Evolutionary conservation across 805 yeast species (phyloP).

Genomic region (Lachancea sp.): DNA sequence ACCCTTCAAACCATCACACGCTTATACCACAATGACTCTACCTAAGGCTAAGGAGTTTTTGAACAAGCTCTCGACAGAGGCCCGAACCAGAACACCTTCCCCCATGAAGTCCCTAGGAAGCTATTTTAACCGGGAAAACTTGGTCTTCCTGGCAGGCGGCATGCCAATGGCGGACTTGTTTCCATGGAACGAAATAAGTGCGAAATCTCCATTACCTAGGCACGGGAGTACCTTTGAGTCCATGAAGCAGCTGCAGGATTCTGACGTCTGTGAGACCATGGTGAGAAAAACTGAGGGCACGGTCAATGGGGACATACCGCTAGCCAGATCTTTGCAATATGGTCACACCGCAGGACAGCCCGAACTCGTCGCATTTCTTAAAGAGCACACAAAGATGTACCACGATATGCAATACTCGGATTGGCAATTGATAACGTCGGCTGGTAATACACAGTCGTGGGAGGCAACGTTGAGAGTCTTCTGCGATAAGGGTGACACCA

Average conservation of each 20-base stretch:
- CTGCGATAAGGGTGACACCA: slow-evolving; percentile 61
- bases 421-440: slow-evolving; percentile 62
- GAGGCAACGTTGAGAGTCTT: slow-evolving; percentile 70
- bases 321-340: slow-evolving; percentile 69
- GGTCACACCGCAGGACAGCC: slow-evolving; percentile 65
- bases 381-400: slow-evolving; percentile 43
- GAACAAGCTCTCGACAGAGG: slow-evolving; percentile 46
- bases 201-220: slow-evolving; percentile 54
- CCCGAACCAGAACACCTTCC: slow-evolving; percentile 38
- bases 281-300: slow-evolving; percentile 12
- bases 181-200: too few species aligned
- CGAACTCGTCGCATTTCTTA: slow-evolving; percentile 49
- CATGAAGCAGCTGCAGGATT: slow-evolving; percentile 37
- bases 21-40: too few species aligned
- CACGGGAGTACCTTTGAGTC: slow-evolving; percentile 55
- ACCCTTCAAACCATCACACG: too few species aligned
- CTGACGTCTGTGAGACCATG: slow-evolving; percentile 13
- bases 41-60: too few species aligned
- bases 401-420: slow-evolving; percentile 40
- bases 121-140: slow-evolving; percentile 52
- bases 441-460: slow-evolving; percentile 81
- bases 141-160: slow-evolving; percentile 78
- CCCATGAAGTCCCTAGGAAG: slow-evolving; percentile 65
- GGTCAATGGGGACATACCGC: slow-evolving; percentile 42
- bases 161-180: slow-evolving; percentile 71